Evolutionary conservation across 1,284 basidiomycete genomes (phyloP), one percentile per base, ranked within the genome.

Genomic region (Cryptococcus jaspeensis): DNA sequence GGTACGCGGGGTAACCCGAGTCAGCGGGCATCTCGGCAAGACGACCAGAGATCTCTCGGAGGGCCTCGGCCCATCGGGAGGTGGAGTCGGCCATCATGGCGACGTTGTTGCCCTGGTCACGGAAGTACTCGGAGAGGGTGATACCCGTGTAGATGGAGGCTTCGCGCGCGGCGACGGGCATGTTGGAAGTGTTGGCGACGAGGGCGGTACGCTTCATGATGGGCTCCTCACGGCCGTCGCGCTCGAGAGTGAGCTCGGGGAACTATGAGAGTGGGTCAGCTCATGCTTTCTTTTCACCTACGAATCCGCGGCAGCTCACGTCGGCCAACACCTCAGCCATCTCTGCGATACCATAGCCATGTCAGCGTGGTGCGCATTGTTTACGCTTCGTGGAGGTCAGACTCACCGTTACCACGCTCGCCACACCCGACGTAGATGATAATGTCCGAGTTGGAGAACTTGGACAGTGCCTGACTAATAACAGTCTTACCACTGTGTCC

Each of bases 51-150:
- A 99, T 98, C 83, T 99, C 96, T 83, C 96, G 92, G 50, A 99
- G 82, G 36, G 96, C 96, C 77, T 99, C 96, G 52, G 96, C 96
- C 96, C 96, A 99, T 70, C 96, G 93, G 32, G 93, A 97, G 0
- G 96, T 98, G 7, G 95, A 98, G 79, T 99, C 96, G 49, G 95
- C 96, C 94, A 99, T 99, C 96, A 99, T 99, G 50, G 95, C 87
- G 35, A 99, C 95, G 73, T 99, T 94, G 74, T 85, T 87, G 35
- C 96, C 95, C 78, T 98, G 94, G 79, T 99, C 95, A 80, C 95
- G 91, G 88, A 96, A 99, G 81, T 99, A 99, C 75, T 99, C 95
- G 45, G 95, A 95, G 22, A 99, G 85, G 0, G 96, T 99, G 81
- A 99, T 99, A 72, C 96, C 96, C 42, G 96, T 99, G 81, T 99